Conservation (phyloP, 2,329 filamentous ascomycete genomes). For the Fusarium sp. region DNA sequence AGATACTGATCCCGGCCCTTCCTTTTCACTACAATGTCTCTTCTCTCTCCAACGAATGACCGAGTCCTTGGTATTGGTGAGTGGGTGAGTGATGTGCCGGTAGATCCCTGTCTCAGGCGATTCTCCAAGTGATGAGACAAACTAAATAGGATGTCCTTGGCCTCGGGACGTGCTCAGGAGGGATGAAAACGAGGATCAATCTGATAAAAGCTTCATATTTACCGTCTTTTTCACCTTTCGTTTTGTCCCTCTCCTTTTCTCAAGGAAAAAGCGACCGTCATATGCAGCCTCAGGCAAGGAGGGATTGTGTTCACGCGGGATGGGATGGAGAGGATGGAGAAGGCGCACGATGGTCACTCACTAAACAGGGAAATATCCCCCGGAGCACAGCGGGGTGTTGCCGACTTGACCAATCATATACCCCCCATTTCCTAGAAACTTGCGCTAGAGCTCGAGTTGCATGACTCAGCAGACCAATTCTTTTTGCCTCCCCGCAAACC, state of each 20-base stretch:
- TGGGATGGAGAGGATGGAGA: slow-evolving; percentile 28
- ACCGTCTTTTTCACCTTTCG: neutral
- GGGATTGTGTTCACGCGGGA: slow-evolving; percentile 27
- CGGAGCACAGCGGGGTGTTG: slow-evolving; percentile 12
- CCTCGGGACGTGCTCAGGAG: neutral
- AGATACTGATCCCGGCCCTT: neutral
- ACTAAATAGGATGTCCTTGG: neutral
- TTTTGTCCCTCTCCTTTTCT: neutral
- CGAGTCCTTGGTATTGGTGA: neutral
- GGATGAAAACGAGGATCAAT: neutral
- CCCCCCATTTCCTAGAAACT: slow-evolving; percentile 2
- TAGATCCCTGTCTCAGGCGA: slow-evolving; percentile 5
- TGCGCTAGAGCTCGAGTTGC: neutral
- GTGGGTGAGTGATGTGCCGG: neutral
- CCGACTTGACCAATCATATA: slow-evolving; percentile 21
- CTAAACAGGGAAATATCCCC: slow-evolving; percentile 41
- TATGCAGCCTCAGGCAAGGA: slow-evolving; percentile 25
- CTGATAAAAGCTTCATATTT: neutral
- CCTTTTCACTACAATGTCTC: neutral
- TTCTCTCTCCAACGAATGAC: slow-evolving; percentile 5
- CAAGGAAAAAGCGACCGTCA: slow-evolving; percentile 13
- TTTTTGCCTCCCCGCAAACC: slow-evolving; percentile 24
- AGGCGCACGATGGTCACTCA: slow-evolving; percentile 13
- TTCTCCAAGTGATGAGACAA: slow-evolving; percentile 8
- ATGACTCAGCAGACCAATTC: slow-evolving; percentile 25